Percentiles rank a stretch among this genome's conserved stretches.
Conservation (phyloP, 495 filamentous ascomycete species). For the Penicillium macrosclerotiorum region DNA sequence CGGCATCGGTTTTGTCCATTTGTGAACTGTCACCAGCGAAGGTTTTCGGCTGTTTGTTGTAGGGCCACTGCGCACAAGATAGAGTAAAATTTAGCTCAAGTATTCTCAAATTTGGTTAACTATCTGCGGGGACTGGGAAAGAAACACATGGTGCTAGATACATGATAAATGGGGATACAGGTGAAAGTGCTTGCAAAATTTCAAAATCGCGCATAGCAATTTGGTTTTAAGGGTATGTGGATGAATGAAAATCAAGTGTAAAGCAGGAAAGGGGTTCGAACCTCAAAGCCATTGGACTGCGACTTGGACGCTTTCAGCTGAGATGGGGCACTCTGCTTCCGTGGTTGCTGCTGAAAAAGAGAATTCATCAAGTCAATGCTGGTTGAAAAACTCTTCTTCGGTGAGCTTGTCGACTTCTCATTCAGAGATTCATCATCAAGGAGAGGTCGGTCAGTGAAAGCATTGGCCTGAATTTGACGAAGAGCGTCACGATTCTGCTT, state of each 20-base stretch:
- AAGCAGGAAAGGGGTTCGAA: constrained; percentile 57
- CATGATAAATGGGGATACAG: constrained; percentile 15
- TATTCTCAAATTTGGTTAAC: constrained; percentile 24
- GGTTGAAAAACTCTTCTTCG: constrained; percentile 63
- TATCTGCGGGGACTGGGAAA: constrained; percentile 24
- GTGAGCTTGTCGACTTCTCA: constrained; percentile 26
- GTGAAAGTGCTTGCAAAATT: neutral
- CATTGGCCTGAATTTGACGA: constrained; percentile 55
- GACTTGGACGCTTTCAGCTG: constrained; percentile 39
- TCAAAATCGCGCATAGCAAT: neutral
- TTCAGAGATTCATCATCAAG: constrained; percentile 36
- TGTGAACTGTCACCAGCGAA: constrained; percentile 54
- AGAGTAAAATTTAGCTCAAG: constrained; percentile 37
- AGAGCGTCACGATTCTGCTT: constrained; percentile 76
- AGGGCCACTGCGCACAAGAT: constrained; percentile 75
- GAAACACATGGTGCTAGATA: constrained; percentile 19
- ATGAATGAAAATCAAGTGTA: constrained; percentile 14
- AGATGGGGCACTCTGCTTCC: constrained; percentile 35
- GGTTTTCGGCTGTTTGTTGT: constrained; percentile 71
- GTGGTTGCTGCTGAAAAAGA: constrained; percentile 62
- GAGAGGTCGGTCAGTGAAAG: constrained; percentile 43
- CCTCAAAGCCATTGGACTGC: constrained; percentile 66
- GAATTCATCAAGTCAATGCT: constrained; percentile 93
- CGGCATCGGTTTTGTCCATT: constrained; percentile 56
- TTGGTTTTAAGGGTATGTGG: neutral